Evolutionary conservation across 2,329 filamentous ascomycete genomes (phyloP), one percentile per base, ranked within the genome.

Genomic region (Dactylonectria macrodidyma): DNA sequence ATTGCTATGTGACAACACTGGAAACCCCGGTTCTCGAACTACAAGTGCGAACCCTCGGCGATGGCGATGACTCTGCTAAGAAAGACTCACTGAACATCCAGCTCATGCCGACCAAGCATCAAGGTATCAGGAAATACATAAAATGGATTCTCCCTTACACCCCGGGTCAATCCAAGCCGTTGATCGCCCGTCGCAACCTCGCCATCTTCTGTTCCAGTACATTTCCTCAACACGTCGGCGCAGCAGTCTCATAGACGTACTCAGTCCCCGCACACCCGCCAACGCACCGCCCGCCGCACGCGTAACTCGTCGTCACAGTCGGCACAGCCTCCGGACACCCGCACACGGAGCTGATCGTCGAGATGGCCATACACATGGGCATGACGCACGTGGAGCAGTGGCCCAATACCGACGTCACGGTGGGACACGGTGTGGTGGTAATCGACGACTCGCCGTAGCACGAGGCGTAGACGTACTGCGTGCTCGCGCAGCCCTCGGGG

Each of bases 311-410:
- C 3, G 73, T 74, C 2, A 76, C 72, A 1, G 80, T 82, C 10
- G 77, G 69, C 38, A 78, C 70, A 1, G 64, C 74, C 6, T 66
- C 55, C 1, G 79, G 78, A 54, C 81, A 83, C 33, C 78, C 79
- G 62, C 79, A 79, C 3, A 73, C 72, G 10, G 77, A 78, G 22
- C 73, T 78, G 19, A 82, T 59, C 5, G 79, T 81, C 33, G 71
- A 69, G 22, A 78, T 30, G 2, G 34, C 67, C 44, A 81, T 60
- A 55, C 81, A 82, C 60, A 74, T 56, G 11, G 76, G 78, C 24
- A 75, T 66, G 1, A 75, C 52, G 66, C 81, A 83, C 1, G 78
- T 81, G 12, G 77, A 75, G 72, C 81, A 83, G n/a, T 76, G 63
- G 9, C 76, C 74, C 3, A 67, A 48, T 7, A 77, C 78, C 8